Evolutionary conservation across 805 yeast species (phyloP).

Genomic region (Metschnikowia kunwiensis): DNA sequence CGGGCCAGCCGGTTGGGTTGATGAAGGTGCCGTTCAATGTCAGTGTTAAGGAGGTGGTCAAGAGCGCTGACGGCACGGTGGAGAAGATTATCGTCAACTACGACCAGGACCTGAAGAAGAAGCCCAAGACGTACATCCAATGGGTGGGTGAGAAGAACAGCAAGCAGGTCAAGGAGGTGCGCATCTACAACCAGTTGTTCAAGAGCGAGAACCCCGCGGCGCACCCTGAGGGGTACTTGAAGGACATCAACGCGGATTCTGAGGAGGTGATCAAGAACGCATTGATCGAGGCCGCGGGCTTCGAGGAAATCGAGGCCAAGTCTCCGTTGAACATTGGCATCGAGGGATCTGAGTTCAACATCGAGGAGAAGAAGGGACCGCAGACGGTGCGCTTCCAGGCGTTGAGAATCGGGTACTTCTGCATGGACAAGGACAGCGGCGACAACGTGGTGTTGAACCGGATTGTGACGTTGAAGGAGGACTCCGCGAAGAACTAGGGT

Average conservation of each 20-base stretch:
- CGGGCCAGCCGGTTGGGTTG: constrained; percentile 91
- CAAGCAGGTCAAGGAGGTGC: constrained; percentile 65
- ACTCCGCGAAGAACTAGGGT: constrained; percentile 51
- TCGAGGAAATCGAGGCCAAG: constrained; percentile 59
- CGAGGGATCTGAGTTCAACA: constrained; percentile 60
- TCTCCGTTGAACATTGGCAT: constrained; percentile 74
- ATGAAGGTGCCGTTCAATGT: constrained; percentile 86
- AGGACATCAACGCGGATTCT: constrained; percentile 77
- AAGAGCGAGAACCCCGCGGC: constrained; percentile 86
- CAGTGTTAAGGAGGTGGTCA: constrained; percentile 64
- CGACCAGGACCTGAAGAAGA: constrained; percentile 56
- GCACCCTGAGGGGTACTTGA: constrained; percentile 83
- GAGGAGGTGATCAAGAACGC: constrained; percentile 66
- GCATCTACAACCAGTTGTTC: constrained; percentile 86
- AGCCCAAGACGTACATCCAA: constrained; percentile 95
- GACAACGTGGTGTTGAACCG: constrained; percentile 72
- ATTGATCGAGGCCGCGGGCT: constrained; percentile 68
- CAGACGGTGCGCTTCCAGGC: constrained; percentile 86
- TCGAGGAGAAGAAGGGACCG: constrained; percentile 49
- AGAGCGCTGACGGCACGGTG: constrained; percentile 60
- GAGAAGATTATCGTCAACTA: constrained; percentile 74
- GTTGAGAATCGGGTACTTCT: constrained; percentile 92
- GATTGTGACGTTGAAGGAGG: constrained; percentile 91
- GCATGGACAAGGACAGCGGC: constrained; percentile 76
- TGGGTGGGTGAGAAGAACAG: constrained; percentile 81